Evolutionary conservation across 768 basidiomycete species (phyloP).

Genomic region (Mycena indigotica): DNA sequence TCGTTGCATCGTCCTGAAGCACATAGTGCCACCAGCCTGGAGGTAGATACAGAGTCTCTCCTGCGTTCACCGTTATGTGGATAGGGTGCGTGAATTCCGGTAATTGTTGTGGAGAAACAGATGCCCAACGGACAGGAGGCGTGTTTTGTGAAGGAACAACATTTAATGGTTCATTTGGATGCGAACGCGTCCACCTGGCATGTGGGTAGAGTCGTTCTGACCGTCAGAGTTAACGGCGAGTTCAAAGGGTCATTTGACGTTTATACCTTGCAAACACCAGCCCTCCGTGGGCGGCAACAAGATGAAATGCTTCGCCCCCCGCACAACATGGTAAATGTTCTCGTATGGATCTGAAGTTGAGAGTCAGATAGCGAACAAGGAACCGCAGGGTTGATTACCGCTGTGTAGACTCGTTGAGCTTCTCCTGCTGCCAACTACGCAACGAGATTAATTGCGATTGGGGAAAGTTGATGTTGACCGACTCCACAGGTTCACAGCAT

Average conservation of each 20-base stretch:
- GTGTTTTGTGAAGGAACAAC: slow-evolving; percentile 34
- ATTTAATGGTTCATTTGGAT: slow-evolving; percentile 30
- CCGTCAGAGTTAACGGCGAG: too few relatives aligned
- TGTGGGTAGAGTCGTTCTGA: slow-evolving; percentile 66
- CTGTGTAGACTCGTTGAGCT: slow-evolving; percentile 87
- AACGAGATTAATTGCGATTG: not conserved
- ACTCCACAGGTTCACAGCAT: slow-evolving; percentile 91
- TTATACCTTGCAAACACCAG: slow-evolving; percentile 75
- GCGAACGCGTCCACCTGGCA: slow-evolving; percentile 61
- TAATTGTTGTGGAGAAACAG: slow-evolving; percentile 56
- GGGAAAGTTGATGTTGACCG: not conserved
- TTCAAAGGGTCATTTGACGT: slow-evolving; percentile 3
- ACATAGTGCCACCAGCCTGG: slow-evolving; percentile 95
- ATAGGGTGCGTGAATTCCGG: slow-evolving; percentile 63
- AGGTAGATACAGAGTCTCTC: slow-evolving; percentile 88
- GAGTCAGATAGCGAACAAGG: not conserved
- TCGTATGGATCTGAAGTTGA: slow-evolving; percentile 76
- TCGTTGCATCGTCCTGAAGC: slow-evolving; percentile 63
- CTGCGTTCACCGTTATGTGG: slow-evolving; percentile 62
- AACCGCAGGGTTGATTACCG: slow-evolving; percentile 54
- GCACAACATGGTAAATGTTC: slow-evolving; percentile 87
- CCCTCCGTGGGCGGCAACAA: slow-evolving; percentile 89
- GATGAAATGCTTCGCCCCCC: slow-evolving; percentile 84
- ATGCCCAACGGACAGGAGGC: slow-evolving; percentile 79
- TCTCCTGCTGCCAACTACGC: slow-evolving; percentile 61